These are phyloP conservation scores for Benincasa hispida DNA, from an alignment of 306 rosid species.

Conservation along the genomic window DNA sequence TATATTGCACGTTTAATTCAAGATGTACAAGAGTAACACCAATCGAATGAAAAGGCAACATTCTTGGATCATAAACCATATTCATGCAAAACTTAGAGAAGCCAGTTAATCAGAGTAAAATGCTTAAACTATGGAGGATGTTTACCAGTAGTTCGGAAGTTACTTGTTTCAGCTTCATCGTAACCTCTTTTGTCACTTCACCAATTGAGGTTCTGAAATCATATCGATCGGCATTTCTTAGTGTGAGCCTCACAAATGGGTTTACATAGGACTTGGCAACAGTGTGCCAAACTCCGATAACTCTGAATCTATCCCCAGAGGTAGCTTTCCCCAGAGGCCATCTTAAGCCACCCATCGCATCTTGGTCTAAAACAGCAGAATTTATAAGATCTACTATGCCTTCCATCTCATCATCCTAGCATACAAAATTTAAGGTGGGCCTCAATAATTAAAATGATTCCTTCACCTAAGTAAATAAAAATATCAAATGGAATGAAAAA, in stretches of 20 bases:
- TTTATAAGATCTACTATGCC: constrained; percentile 25
- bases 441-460: not conserved
- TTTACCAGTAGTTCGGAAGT: constrained; percentile 22
- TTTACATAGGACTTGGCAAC: constrained; percentile 15
- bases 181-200: constrained; percentile 27
- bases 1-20: not conserved
- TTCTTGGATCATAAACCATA: not conserved
- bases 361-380: constrained; percentile 32
- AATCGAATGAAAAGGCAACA: not conserved
- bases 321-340: constrained; percentile 39
- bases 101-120: not conserved
- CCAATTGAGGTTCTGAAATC: constrained; percentile 25
- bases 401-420: constrained; percentile 43
- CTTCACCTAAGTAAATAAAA: not conserved
- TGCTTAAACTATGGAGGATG: not conserved
- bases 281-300: constrained; percentile 30
- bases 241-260: constrained; percentile 24
- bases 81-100: not conserved
- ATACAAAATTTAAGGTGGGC: not conserved
- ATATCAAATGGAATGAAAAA: not conserved
- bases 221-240: constrained; percentile 36
- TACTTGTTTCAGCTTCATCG: constrained; percentile 23
- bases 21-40: not conserved
- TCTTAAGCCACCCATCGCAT: constrained; percentile 54
- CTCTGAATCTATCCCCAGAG: constrained; percentile 28